These are phyloP conservation scores for Halenospora varia DNA, from an alignment of 495 filamentous ascomycete genomes.

Conservation along the genomic window DNA sequence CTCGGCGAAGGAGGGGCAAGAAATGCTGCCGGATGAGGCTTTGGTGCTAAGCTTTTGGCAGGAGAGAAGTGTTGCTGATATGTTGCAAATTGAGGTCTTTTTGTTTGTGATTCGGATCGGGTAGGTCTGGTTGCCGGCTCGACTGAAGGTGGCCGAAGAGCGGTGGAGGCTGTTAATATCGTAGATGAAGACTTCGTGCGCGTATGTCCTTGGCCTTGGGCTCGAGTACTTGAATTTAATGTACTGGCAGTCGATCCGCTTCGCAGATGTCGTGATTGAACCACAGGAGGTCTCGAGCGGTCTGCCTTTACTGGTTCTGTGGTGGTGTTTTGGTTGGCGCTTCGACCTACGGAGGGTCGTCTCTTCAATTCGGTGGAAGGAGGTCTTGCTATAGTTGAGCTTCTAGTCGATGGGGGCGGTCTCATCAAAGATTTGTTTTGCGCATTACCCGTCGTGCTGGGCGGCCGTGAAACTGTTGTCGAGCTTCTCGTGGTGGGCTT, in stretches of 20 bases:
- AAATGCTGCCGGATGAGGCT: conserved; percentile 50
- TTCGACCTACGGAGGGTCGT: conserved; percentile 11
- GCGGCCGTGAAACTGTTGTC: conserved; percentile 8
- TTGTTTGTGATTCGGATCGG: conserved; percentile 26
- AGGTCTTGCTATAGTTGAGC: conserved; percentile 15
- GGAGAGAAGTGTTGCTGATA: conserved; percentile 69
- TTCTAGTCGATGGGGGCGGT: conserved; percentile 8
- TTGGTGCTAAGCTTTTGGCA: conserved; percentile 51
- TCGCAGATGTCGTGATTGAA: conserved; percentile 20
- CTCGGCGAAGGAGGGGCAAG: conserved; percentile 48
- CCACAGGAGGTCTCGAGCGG: conserved; percentile 21
- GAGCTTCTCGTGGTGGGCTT: conserved; percentile 30
- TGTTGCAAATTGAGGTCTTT: conserved; percentile 55
- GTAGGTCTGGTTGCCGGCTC: conserved; percentile 24
- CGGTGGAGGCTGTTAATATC: conserved; percentile 35
- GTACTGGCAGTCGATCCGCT: conserved; percentile 16
- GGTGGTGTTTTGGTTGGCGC: conserved; percentile 4
- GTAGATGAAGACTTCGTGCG: conserved; percentile 31
- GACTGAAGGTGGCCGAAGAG: conserved; percentile 36
- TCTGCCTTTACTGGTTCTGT: conserved; percentile 21
- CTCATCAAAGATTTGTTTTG: conserved; percentile 17
- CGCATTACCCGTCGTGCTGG: conserved; percentile 15
- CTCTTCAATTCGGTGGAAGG: conserved; percentile 10
- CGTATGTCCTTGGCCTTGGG: conserved; percentile 18
- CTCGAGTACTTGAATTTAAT: background rate